Conservation (phyloP, 129 eudicot species). For the Dittrichia graveolens region DNA sequence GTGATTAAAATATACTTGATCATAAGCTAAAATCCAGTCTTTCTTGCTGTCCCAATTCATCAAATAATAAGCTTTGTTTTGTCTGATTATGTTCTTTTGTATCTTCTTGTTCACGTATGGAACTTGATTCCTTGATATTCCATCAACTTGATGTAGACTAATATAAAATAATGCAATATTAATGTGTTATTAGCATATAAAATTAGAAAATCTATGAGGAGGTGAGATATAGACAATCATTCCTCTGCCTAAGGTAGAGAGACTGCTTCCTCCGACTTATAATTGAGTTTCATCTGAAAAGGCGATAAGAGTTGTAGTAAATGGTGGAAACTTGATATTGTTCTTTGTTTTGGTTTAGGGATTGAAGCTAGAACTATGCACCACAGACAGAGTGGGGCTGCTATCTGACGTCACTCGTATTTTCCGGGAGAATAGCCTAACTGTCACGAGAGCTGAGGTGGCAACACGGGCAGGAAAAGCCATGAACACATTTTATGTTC, state of each 20-base stretch:
- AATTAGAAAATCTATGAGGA: neutral
- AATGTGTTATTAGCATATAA: neutral
- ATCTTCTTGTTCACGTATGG: constrained; percentile 22
- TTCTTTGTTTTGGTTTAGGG: constrained; percentile 53
- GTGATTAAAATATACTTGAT: constrained; percentile 10
- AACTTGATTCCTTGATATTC: constrained; percentile 13
- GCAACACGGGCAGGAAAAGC: constrained; percentile 85
- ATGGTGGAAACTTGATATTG: neutral
- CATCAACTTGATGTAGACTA: constrained; percentile 13
- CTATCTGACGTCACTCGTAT: constrained; percentile 89
- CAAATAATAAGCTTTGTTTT: constrained; percentile 15
- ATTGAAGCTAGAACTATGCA: constrained; percentile 90
- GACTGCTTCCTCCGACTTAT: too few relatives aligned
- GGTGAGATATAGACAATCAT: too few relatives aligned
- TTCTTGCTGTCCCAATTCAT: constrained; percentile 11
- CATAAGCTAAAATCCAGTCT: neutral
- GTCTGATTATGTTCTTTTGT: constrained; percentile 21
- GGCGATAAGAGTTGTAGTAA: too few relatives aligned
- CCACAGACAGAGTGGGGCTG: constrained; percentile 85
- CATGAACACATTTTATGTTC: constrained; percentile 78
- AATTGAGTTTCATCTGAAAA: too few relatives aligned
- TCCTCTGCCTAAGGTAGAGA: too few relatives aligned
- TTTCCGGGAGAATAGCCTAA: constrained; percentile 84
- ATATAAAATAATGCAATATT: neutral
- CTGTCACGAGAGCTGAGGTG: constrained; percentile 87